Evolutionary conservation across 164 flowering plant species (phyloP), one percentile per base, ranked within the genome.

Genomic region (Tetrastigma voinierianum): DNA sequence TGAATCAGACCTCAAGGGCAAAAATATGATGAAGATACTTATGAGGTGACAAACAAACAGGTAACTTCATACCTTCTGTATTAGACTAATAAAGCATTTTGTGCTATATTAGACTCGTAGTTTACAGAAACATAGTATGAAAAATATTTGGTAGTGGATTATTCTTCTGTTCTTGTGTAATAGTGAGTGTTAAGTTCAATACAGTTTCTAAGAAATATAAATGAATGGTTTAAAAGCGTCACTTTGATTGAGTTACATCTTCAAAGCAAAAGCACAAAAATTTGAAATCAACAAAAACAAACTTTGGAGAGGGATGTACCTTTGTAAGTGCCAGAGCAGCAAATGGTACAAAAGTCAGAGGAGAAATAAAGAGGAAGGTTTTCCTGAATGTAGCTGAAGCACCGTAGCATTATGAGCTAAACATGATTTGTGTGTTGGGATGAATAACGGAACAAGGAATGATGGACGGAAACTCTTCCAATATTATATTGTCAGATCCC

Each of bases 321-420:
- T 90, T 68, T 89, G 97, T 45, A 91, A 72, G 74, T 74, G 96
- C 46, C n/a, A 95, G 88, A 77, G 91, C 92, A 51, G 91, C 97
- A 66, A 82, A 92, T 40, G 98, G 98, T 46, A 95, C 98, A 76
- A 95, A 89, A 32, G 97, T 95, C 85, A 95, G n/a, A 79, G 48
- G 98, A 91, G 82, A 95, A 95, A 68, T 95, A 95, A n/a, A 95
- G 83, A 0, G 98, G 98, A 82, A 95, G 91, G 98, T 95, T 74
- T 95, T 95, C 79, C 82, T 85, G 74, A 95, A 95, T 67, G 98
- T 95, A 57, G 90, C 84, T 61, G 89, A 83, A 76, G 89, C 80
- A 57, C 92, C 96, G 65, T 80, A 5, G 78, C 87, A 80, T 90
- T 87, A 60, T 95, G 97, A 51, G 76, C 82, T 59, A 95, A 65